Base-by-base conservation (phyloP, 225 moss, liverwort and hornwort species). In the Neckera pumila region DNA sequence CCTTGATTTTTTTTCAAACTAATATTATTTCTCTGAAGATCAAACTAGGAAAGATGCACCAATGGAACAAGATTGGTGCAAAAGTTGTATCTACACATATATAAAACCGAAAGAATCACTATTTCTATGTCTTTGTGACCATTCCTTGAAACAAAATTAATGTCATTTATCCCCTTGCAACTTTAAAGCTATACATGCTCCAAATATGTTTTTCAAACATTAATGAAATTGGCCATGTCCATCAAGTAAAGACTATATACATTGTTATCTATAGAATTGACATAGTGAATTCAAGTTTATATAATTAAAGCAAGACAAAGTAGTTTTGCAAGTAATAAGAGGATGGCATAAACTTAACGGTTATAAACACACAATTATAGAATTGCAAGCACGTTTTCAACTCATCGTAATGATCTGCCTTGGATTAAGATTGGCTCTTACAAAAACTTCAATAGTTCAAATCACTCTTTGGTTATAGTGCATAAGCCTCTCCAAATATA, bases 291-390 rank as follows among this genome's bases (percentile, higher is more conserved):
- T 73, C 43, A 43, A 45, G 4, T 17, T 70, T 30, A 40, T 73
- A 73, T 45, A 4, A 73, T 30, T 30, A 16, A 27, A 71, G 27
- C 2, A 27, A 71, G 14, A 16, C 16, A 43, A 71, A 26, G 16
- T 27, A 71, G 5, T 71, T 71, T 42, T 72, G 43, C 43, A 43
- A 72, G 14, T 43, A 42, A 42, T 26, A 25, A 40, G 15, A 26
- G 5, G 26, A 40, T 26, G 42, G 15, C 0, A 15, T 13, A 42
- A 71, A 14, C 5, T 43, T 16, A 72, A 27, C 0, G 0, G 2
- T 6, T 73, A 0, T 45, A 28, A 17, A 18, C 1, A 45, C 6
- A 45, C 5, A 26, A 18, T 11, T 74, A 45, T 10, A 74, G 31
- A 74, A 17, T 43, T 28, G 10, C 28, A 72, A 79, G 42, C 13